A percentile compares a stretch with the other conserved stretches of the same genome.
Evolutionary conservation across 2,329 filamentous ascomycete species (phyloP).

Genomic region (Aureobasidium sp.): DNA sequence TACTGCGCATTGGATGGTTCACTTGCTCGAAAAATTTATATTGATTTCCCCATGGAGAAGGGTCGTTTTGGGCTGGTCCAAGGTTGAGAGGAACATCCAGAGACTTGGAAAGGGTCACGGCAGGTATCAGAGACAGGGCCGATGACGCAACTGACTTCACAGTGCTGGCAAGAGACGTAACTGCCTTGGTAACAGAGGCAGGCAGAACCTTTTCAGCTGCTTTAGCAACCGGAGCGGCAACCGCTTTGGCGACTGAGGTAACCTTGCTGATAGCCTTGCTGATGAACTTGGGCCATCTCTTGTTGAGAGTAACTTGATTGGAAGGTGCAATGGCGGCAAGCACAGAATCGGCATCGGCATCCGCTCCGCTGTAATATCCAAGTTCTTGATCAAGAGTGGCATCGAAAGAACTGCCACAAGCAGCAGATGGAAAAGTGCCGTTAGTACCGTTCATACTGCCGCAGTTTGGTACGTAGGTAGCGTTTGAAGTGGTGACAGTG

Average conservation of each 20-base stretch:
- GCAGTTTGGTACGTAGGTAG: not conserved
- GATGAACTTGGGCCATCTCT: not conserved
- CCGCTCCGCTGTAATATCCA: constrained; percentile 10
- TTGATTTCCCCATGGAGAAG: constrained; percentile 11
- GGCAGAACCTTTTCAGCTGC: not conserved
- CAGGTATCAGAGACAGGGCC: constrained; percentile 7
- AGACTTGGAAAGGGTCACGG: constrained; percentile 9
- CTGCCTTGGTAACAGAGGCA: not conserved
- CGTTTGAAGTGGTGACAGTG: not conserved
- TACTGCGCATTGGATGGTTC: rapidly evolving
- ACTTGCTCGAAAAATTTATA: constrained; percentile 12
- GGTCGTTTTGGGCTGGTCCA: constrained; percentile 2
- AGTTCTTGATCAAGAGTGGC: constrained; percentile 11
- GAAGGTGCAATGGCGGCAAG: constrained; percentile 4
- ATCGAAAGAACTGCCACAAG: constrained; percentile 12
- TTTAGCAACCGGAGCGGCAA: constrained; percentile 1
- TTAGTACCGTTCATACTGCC: not conserved
- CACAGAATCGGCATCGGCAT: not conserved
- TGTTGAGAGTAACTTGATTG: not conserved
- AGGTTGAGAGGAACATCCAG: constrained; percentile 9
- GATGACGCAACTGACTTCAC: not conserved
- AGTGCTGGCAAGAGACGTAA: not conserved
- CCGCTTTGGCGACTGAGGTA: not conserved
- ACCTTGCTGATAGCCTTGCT: not conserved
- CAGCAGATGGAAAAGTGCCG: constrained; percentile 9